Conservation (phyloP, 805 yeast genomes). For the Saccharomyces eubayanus region DNA sequence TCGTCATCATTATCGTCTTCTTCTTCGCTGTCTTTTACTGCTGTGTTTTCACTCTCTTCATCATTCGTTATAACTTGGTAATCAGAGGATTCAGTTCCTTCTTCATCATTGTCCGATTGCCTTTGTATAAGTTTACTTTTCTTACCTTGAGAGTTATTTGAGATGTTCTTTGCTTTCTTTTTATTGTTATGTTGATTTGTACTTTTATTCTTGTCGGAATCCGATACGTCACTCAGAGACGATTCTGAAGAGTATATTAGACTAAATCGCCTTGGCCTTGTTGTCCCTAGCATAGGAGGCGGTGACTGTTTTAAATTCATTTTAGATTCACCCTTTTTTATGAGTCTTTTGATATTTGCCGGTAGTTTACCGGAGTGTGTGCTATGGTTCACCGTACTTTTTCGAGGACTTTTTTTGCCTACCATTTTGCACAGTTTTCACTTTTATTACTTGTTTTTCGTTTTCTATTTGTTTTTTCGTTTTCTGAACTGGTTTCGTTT, state of each 20-base stretch:
- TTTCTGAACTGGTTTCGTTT: background rate
- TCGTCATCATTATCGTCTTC: conserved; percentile 31
- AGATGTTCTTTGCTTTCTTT: conserved; percentile 18
- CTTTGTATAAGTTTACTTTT: conserved; percentile 32
- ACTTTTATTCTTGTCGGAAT: conserved; percentile 27
- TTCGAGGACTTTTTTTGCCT: conserved; percentile 23
- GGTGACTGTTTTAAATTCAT: background rate
- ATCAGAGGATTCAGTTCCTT: conserved; percentile 19
- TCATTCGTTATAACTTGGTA: conserved; percentile 23
- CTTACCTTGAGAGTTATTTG: conserved; percentile 25
- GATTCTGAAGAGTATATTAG: conserved; percentile 38
- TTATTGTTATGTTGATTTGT: conserved; percentile 20
- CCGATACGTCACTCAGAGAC: conserved; percentile 33
- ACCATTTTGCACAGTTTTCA: conserved; percentile 5
- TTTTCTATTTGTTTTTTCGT: background rate
- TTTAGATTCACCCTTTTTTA: background rate
- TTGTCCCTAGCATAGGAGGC: background rate
- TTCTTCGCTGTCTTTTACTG: conserved; percentile 11
- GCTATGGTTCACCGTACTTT: conserved; percentile 6
- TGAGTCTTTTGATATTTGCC: conserved; percentile 4
- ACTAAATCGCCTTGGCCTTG: conserved; percentile 37
- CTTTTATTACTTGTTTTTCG: background rate
- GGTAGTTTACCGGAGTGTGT: conserved; percentile 7
- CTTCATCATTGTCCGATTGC: conserved; percentile 13
- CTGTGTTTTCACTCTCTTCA: conserved; percentile 19